Conservation (phyloP, 495 filamentous ascomycete genomes). For the Lichina pygmaea region DNA sequence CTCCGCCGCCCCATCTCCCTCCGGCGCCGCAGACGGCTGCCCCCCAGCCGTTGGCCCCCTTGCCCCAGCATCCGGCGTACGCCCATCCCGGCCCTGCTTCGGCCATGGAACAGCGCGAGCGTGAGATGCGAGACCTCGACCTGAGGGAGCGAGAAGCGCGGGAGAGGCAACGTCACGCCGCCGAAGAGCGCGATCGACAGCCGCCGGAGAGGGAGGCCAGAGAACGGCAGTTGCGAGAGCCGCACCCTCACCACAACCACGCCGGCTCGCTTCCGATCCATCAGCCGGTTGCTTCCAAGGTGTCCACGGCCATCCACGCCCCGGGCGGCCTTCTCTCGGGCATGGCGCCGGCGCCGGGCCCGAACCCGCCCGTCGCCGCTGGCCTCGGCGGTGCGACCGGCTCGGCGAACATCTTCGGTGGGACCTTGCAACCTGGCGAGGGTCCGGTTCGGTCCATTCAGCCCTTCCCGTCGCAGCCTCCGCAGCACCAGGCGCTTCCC, state of each 20-base stretch:
- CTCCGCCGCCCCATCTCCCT: slow-evolving; percentile 13
- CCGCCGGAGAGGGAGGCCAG: slow-evolving; percentile 19
- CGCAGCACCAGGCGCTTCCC: slow-evolving; percentile 23
- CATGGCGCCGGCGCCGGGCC: slow-evolving; percentile 27
- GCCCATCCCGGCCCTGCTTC: slow-evolving; percentile 24
- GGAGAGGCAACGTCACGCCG: slow-evolving; percentile 19
- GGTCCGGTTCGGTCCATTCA: slow-evolving; percentile 32
- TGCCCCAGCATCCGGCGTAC: slow-evolving; percentile 19
- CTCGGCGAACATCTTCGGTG: slow-evolving; percentile 35
- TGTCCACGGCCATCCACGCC: slow-evolving; percentile 57
- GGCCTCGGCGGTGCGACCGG: slow-evolving; percentile 39
- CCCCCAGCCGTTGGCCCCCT: slow-evolving; percentile 5
- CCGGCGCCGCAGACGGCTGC: slow-evolving; percentile 15
- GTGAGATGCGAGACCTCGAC: slow-evolving; percentile 16
- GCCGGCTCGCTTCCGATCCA: slow-evolving; percentile 66
- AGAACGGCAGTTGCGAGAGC: slow-evolving; percentile 22
- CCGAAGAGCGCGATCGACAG: slow-evolving; percentile 33
- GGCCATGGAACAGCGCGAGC: slow-evolving; percentile 24
- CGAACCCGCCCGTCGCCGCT: slow-evolving; percentile 18
- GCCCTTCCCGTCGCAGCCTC: slow-evolving; percentile 22
- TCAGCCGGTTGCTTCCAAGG: slow-evolving; percentile 65
- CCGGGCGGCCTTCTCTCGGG: slow-evolving; percentile 67
- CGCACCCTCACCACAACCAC: slow-evolving; percentile 44
- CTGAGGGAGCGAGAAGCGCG: slow-evolving; percentile 18
- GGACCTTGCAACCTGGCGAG: slow-evolving; percentile 30